Evolutionary conservation across 768 basidiomycete genomes (phyloP).

Genomic region (Suillus fuscotomentosus): DNA sequence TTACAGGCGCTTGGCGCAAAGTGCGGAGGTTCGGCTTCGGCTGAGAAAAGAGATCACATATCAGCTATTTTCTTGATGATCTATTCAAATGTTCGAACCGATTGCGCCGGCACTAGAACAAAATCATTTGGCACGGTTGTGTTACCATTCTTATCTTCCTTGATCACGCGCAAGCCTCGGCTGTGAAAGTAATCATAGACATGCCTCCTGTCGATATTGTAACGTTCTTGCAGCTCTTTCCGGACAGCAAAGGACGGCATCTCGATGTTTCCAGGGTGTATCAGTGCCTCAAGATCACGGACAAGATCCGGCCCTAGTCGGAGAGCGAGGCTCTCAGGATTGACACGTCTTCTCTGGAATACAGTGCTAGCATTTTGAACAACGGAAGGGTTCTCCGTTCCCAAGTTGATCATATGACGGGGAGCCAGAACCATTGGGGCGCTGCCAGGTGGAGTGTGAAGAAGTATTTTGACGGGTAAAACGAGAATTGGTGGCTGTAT

Average conservation of each 20-base stretch:
- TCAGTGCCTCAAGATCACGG: conserved; percentile 69
- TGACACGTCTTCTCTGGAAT: conserved; percentile 48
- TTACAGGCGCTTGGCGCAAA: conserved; percentile 24
- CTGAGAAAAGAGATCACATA: conserved; percentile 12
- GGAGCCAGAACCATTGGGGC: neutral
- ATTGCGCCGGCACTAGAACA: conserved; percentile 16
- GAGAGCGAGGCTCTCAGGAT: conserved; percentile 66
- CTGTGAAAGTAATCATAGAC: conserved; percentile 80
- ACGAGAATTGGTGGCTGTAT: neutral
- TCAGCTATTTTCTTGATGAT: conserved; percentile 12
- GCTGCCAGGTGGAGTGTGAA: conserved; percentile 2
- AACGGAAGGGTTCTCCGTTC: neutral
- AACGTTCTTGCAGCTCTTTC: conserved; percentile 69
- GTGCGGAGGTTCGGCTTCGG: conserved; percentile 34
- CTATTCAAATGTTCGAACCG: conserved; percentile 12
- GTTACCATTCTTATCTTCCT: conserved; percentile 61
- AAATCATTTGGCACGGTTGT: conserved; percentile 30
- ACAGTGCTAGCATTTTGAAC: neutral
- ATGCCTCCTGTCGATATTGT: conserved; percentile 68
- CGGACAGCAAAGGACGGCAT: conserved; percentile 75
- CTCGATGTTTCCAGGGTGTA: conserved; percentile 63
- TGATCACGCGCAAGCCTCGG: conserved; percentile 58
- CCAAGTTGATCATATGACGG: neutral
- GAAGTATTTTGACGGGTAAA: neutral
- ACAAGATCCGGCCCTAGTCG: conserved; percentile 67